phyloP scores from a whole-genome alignment of 805 yeast genomes.

The Kodamaea neixiangensis region DNA sequence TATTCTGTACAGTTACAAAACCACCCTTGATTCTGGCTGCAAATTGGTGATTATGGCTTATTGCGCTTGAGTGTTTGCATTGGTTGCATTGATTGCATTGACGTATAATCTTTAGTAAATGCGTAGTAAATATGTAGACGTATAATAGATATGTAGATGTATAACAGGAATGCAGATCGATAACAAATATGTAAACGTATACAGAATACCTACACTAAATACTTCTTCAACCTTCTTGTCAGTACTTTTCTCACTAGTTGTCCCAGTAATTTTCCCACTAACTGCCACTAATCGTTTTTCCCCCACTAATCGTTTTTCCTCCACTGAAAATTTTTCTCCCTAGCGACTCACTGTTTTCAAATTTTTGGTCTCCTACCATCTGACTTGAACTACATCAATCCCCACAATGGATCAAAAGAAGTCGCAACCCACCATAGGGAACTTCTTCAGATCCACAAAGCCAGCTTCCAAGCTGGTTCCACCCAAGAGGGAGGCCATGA shows the following conservation, averaged over 20 bases:
- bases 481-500: background rate
- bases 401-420: background rate
- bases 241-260: too few species aligned
- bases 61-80: too few species aligned
- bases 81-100: too few species aligned
- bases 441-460: constrained; percentile 7
- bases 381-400: background rate
- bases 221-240: too few species aligned
- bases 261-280: background rate
- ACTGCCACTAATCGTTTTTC: background rate
- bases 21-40: background rate
- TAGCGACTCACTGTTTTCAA: background rate
- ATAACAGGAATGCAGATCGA: too few species aligned
- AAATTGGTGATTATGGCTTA: too few species aligned
- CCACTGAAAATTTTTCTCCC: background rate
- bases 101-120: too few species aligned
- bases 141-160: too few species aligned
- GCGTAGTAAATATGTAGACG: too few species aligned
- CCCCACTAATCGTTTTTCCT: background rate
- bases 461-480: background rate
- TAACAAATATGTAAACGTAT: too few species aligned
- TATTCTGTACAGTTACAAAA: too few species aligned
- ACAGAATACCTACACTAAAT: too few species aligned
- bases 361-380: constrained; percentile 4
- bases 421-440: constrained; percentile 9